phyloP scores from a whole-genome alignment of 441 rosid genomes.

The Metrosideros polymorpha region DNA sequence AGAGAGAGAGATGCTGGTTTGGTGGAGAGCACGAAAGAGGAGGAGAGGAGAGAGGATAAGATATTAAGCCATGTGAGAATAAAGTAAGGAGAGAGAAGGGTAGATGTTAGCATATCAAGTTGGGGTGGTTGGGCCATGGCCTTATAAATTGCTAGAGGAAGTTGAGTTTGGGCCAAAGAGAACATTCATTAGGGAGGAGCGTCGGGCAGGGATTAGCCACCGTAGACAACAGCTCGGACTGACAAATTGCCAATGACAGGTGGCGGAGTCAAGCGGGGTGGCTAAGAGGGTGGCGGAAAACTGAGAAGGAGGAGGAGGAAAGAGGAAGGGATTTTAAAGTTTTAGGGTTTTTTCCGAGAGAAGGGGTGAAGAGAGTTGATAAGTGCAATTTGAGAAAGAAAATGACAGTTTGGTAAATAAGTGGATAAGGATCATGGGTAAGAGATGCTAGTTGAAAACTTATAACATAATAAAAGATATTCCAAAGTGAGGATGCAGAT shows the following conservation, averaged over 20 bases:
- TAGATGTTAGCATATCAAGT: not conserved
- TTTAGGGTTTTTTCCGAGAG: not conserved
- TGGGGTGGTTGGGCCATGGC: not conserved
- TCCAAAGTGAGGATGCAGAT: not conserved
- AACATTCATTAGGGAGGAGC: not conserved
- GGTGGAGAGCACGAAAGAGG: not conserved
- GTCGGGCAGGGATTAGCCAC: not conserved
- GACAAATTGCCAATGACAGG: not conserved
- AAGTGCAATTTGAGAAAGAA: not conserved
- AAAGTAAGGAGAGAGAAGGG: not conserved
- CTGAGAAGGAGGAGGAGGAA: not conserved
- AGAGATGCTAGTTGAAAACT: not conserved
- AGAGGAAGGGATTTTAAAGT: not conserved
- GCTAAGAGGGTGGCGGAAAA: not conserved
- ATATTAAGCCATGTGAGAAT: not conserved
- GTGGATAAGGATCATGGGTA: not conserved
- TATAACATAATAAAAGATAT: not conserved
- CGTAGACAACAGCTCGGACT: not conserved
- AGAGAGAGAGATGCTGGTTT: not conserved
- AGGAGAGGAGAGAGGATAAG: not conserved
- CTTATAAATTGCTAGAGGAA: not conserved
- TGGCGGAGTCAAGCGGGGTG: not conserved
- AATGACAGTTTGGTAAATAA: not conserved
- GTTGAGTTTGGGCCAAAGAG: not conserved
- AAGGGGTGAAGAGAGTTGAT: not conserved